Evolutionary conservation across 306 rosid genomes (phyloP).

Genomic region (Parietaria judaica): DNA sequence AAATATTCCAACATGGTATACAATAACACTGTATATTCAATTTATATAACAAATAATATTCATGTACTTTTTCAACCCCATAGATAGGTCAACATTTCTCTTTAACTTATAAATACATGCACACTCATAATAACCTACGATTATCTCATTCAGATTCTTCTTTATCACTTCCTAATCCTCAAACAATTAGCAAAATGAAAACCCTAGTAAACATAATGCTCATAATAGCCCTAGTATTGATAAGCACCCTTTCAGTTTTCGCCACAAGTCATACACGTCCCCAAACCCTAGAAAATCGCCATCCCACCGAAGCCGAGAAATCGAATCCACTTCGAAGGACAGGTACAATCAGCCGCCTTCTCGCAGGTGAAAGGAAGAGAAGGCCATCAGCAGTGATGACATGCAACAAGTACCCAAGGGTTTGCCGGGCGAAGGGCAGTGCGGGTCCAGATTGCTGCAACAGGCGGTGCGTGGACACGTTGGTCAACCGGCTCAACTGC

Average conservation of each 20-base stretch:
- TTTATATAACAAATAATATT: neutral
- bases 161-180: neutral
- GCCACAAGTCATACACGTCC: conserved; percentile 15
- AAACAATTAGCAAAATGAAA: conserved; percentile 27
- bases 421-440: conserved; percentile 35
- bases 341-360: conserved; percentile 30
- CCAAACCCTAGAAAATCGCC: neutral
- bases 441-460: conserved; percentile 46
- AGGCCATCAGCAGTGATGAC: conserved; percentile 9
- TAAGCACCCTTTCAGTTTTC: conserved; percentile 29
- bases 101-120: conserved; percentile 18
- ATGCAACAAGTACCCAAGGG: conserved; percentile 39
- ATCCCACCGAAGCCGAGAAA: conserved; percentile 5
- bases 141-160: conserved; percentile 18
- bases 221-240: conserved; percentile 15
- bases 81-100: neutral
- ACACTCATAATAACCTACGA: conserved; percentile 19
- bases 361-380: conserved; percentile 5
- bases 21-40: neutral
- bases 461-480: conserved; percentile 38
- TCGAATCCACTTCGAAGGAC: conserved; percentile 19
- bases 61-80: neutral
- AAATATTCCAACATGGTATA: conserved; percentile 4
- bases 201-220: conserved; percentile 8
- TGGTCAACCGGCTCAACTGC: conserved; percentile 38